Evolutionary conservation across 345 rosid species (phyloP).

Genomic region (Erodium maritimum): DNA sequence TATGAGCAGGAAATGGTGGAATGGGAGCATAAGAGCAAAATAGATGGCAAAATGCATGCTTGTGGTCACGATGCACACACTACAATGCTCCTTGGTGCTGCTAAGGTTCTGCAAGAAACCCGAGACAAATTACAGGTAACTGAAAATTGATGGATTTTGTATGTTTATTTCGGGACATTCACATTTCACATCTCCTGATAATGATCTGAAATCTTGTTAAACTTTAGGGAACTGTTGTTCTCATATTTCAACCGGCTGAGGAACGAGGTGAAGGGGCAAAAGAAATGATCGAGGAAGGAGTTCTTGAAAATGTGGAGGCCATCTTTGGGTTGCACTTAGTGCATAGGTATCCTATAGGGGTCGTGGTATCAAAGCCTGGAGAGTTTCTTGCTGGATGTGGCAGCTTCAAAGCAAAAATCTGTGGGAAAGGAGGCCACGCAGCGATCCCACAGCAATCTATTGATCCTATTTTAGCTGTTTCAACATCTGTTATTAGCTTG

Average conservation of each 20-base stretch:
- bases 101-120: slow-evolving; percentile 38
- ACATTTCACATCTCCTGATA: not conserved
- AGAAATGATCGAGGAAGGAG: slow-evolving; percentile 40
- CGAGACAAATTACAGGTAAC: slow-evolving; percentile 27
- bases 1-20: slow-evolving; percentile 17
- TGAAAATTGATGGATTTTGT: not conserved
- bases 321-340: slow-evolving; percentile 47
- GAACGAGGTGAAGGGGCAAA: slow-evolving; percentile 50
- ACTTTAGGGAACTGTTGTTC: slow-evolving; percentile 45
- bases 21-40: slow-evolving; percentile 37
- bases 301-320: slow-evolving; percentile 40
- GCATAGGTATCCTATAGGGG: slow-evolving; percentile 24
- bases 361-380: slow-evolving; percentile 37
- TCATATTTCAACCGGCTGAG: slow-evolving; percentile 65
- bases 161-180: too few species aligned
- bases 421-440: slow-evolving; percentile 49
- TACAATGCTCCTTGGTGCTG: slow-evolving; percentile 55
- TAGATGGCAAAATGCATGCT: slow-evolving; percentile 48
- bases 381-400: slow-evolving; percentile 61
- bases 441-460: slow-evolving; percentile 38
- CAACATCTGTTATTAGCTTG: slow-evolving; percentile 42
- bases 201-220: not conserved
- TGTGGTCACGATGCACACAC: slow-evolving; percentile 49
- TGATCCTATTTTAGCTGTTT: slow-evolving; percentile 56
- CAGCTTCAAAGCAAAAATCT: slow-evolving; percentile 41